Conservation (phyloP, 2,329 filamentous ascomycete genomes). For the Fusarium tuaranense region DNA sequence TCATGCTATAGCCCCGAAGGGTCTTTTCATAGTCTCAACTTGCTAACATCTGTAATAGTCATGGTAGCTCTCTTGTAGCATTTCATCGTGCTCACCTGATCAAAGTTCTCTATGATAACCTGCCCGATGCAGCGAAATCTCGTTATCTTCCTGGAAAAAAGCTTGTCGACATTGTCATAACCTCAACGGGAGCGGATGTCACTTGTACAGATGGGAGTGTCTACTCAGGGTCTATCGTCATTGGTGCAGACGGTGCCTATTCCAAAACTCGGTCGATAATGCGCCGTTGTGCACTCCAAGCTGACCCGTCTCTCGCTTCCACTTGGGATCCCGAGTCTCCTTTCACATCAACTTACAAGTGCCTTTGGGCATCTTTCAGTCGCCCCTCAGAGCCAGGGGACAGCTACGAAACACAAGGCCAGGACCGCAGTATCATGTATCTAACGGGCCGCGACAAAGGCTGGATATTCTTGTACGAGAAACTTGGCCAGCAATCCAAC, state of each 20-base stretch:
- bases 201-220: not conserved
- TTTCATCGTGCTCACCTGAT: slow-evolving; percentile 4
- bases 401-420: slow-evolving; percentile 45
- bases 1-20: not conserved
- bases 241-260: not conserved
- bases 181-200: not conserved
- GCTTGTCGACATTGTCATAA: not conserved
- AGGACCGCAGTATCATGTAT: slow-evolving; percentile 43
- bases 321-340: not conserved
- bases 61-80: not conserved
- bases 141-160: not conserved
- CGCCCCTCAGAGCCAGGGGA: slow-evolving; percentile 30
- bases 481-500: slow-evolving; percentile 40
- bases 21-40: not conserved
- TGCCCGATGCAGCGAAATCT: not conserved
- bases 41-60: not conserved
- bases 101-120: not conserved
- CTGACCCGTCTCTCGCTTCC: not conserved
- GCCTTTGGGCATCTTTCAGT: not conserved
- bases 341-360: not conserved
- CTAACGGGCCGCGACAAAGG: slow-evolving; percentile 44
- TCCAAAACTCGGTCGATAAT: not conserved
- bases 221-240: not conserved
- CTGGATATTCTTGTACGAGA: slow-evolving; percentile 51
- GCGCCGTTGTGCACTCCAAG: not conserved